These are phyloP conservation scores for Salix koriyanagi DNA, from an alignment of 345 rosid species.

Conservation along the genomic window DNA sequence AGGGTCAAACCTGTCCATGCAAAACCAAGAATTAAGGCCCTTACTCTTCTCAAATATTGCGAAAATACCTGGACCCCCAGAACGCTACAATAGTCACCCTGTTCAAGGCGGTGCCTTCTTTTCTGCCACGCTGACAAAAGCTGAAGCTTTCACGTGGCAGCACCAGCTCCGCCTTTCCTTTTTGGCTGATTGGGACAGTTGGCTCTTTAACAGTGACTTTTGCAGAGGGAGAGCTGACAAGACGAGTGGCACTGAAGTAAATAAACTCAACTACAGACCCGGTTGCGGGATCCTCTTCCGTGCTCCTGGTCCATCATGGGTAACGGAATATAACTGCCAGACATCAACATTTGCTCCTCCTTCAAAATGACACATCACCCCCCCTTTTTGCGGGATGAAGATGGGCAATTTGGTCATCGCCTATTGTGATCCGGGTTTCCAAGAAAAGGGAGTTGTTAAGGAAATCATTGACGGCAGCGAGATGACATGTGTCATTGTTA, in stretches of 20 bases:
- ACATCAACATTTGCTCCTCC: background rate
- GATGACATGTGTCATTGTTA: background rate
- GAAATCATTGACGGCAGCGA: constrained; percentile 16
- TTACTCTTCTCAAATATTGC: background rate
- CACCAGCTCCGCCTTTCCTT: no score
- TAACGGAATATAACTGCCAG: background rate
- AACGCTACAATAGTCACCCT: background rate
- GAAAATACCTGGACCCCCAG: background rate
- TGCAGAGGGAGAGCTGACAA: background rate
- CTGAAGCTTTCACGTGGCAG: background rate
- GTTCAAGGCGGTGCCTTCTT: background rate
- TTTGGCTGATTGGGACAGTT: background rate
- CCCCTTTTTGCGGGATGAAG: no score
- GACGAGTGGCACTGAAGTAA: constrained; percentile 6
- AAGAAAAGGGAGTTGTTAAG: constrained; percentile 8
- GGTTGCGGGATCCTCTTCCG: background rate
- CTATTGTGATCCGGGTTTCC: background rate
- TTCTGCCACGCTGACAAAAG: constrained; percentile 3
- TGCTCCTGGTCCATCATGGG: no score
- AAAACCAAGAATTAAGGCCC: background rate
- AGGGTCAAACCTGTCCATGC: background rate
- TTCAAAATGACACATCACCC: background rate
- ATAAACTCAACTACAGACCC: background rate
- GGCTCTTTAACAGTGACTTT: background rate
- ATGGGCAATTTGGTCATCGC: background rate